Evolutionary conservation across 1,139 yeast species (phyloP).

Genomic region (Wickerhamiella pararugosa): DNA sequence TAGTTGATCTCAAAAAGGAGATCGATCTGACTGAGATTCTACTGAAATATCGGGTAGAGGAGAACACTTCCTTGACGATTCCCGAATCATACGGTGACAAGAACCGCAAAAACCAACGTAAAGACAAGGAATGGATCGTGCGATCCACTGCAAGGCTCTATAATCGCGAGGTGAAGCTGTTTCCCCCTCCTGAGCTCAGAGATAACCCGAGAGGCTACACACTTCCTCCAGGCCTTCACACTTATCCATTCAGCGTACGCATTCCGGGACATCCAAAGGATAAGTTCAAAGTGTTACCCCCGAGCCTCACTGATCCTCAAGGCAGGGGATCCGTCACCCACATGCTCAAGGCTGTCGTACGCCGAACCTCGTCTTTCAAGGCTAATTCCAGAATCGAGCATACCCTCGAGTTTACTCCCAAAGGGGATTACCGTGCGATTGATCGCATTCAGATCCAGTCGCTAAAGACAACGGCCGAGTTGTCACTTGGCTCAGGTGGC

Average conservation of each 20-base stretch:
- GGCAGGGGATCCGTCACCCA: neutral
- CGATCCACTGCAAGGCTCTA: neutral
- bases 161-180: neutral
- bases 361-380: constrained; percentile 3
- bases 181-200: constrained; percentile 1
- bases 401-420: constrained; percentile 1
- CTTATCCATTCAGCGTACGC: constrained; percentile 2
- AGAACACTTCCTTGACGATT: neutral
- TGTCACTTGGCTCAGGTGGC: too few species aligned
- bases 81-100: too few species aligned
- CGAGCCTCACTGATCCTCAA: neutral
- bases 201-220: constrained; percentile 1
- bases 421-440: too few species aligned
- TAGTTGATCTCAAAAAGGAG: constrained; percentile 1
- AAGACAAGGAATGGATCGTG: neutral
- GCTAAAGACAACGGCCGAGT: too few species aligned
- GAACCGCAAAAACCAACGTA: neutral
- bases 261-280: constrained; percentile 2
- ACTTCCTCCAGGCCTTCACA: constrained; percentile 1
- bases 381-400: constrained; percentile 2
- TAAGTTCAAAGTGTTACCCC: neutral
- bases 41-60: constrained; percentile 5
- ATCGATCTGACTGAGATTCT: constrained; percentile 2
- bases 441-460: too few species aligned
- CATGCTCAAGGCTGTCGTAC: constrained; percentile 1